Conservation (phyloP, 139 green algal genomes). For the Picochlorum sp. region DNA sequence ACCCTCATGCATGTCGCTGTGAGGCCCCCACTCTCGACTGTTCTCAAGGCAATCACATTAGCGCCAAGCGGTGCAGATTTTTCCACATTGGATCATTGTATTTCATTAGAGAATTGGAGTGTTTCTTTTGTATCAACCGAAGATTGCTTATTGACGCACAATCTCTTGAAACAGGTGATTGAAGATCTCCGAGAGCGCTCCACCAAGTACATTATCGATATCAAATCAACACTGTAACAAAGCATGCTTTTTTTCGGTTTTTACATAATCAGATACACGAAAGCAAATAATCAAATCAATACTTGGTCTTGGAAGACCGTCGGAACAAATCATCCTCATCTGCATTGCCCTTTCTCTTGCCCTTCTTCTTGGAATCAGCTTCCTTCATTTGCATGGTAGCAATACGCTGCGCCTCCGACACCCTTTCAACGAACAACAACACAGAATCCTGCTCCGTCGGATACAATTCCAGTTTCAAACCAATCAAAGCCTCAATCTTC, state of each 20-base stretch:
- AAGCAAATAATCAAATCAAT: not conserved
- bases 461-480: constrained; percentile 76
- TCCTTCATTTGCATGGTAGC: constrained; percentile 76
- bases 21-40: not conserved
- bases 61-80: not conserved
- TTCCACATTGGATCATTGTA: not conserved
- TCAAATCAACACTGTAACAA: constrained; percentile 4
- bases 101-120: not conserved
- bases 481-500: constrained; percentile 89
- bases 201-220: too few relatives aligned
- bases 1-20: constrained; percentile 65
- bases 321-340: constrained; percentile 1
- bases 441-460: constrained; percentile 56
- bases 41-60: not conserved
- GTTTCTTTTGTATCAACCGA: not conserved
- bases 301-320: constrained; percentile 2
- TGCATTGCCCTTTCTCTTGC: constrained; percentile 3
- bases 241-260: not conserved
- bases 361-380: constrained; percentile 32
- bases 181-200: not conserved
- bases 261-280: not conserved
- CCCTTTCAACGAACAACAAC: constrained; percentile 74
- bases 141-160: not conserved
- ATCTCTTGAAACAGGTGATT: not conserved
- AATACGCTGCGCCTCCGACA: constrained; percentile 72